phyloP scores from a whole-genome alignment of 2,329 filamentous ascomycete genomes.

The Paecilomyces sp. region DNA sequence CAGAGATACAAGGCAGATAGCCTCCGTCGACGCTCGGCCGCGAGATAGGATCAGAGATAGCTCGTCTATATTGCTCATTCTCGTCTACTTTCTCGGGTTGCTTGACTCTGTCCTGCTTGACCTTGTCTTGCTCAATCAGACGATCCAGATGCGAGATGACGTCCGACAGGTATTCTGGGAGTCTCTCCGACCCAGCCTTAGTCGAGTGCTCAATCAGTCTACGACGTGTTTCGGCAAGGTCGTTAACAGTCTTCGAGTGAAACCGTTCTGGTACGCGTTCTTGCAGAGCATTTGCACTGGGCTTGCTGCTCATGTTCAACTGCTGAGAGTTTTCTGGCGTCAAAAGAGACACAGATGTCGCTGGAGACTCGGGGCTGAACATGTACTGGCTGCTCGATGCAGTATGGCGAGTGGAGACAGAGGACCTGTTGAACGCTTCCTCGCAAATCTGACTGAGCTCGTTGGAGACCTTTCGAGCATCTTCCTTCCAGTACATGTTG shows the following conservation, averaged over 20 bases:
- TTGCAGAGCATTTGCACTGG: conserved; percentile 36
- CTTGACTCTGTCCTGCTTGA: conserved; percentile 5
- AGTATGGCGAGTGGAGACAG: conserved; percentile 44
- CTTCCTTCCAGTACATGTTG: conserved; percentile 59
- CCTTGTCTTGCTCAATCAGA: conserved; percentile 42
- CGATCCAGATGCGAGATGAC: conserved; percentile 55
- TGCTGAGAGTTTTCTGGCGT: conserved; percentile 20
- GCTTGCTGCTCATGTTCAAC: conserved; percentile 9
- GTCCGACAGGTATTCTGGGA: conserved; percentile 48
- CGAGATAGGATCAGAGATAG: conserved; percentile 11
- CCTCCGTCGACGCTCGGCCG: conserved; percentile 9
- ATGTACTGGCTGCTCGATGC: conserved; percentile 31
- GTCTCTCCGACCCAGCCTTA: conserved; percentile 35
- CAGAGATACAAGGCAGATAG: conserved; percentile 45
- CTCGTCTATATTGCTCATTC: conserved; percentile 3
- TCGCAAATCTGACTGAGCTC: conserved; percentile 87
- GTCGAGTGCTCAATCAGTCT: conserved; percentile 48
- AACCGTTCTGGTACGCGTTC: conserved; percentile 41
- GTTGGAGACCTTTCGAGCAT: conserved; percentile 74
- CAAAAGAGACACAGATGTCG: conserved; percentile 32
- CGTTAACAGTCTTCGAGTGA: conserved; percentile 46
- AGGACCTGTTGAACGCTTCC: conserved; percentile 75
- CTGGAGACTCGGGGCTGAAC: conserved; percentile 44
- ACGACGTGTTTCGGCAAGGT: conserved; percentile 52
- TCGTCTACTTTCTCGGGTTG: not conserved